A percentile compares a stretch with the other conserved stretches of the same genome.
phyloP scores from a whole-genome alignment of 2,329 filamentous ascomycete species.

The Boeremia exigua region DNA sequence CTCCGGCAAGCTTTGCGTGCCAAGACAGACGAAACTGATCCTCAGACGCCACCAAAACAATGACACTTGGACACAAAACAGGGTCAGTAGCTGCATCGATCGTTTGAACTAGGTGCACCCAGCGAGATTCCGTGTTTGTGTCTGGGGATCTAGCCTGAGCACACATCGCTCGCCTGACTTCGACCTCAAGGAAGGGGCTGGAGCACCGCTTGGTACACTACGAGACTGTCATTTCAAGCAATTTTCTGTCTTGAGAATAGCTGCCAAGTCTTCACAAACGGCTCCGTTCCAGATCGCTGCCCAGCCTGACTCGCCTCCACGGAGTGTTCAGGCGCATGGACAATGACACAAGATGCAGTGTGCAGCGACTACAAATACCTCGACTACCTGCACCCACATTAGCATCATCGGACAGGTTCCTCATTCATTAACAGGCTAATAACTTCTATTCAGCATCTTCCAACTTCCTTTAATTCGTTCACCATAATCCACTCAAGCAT shows the following conservation, averaged over 20 bases:
- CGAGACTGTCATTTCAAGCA: slow-evolving; percentile 24
- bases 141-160: slow-evolving; percentile 17
- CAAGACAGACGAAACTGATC: slow-evolving; percentile 41
- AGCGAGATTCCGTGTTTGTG: slow-evolving; percentile 15
- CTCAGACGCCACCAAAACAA: slow-evolving; percentile 44
- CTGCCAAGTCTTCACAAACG: slow-evolving; percentile 26
- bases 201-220: slow-evolving; percentile 23
- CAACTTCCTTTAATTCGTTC: slow-evolving; percentile 16
- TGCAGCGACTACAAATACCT: slow-evolving; percentile 33
- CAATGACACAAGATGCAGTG: not conserved
- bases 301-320: slow-evolving; percentile 5
- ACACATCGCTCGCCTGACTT: slow-evolving; percentile 4
- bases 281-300: slow-evolving; percentile 16
- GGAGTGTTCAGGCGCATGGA: slow-evolving; percentile 16
- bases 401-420: slow-evolving; percentile 38
- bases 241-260: slow-evolving; percentile 18
- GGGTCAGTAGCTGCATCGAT: slow-evolving; percentile 3
- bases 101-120: slow-evolving; percentile 12
- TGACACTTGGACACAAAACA: slow-evolving; percentile 36
- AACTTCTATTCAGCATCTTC: slow-evolving; percentile 30
- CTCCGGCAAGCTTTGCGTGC: slow-evolving; percentile 32
- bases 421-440: slow-evolving; percentile 35
- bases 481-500: slow-evolving; percentile 9
- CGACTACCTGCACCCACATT: slow-evolving; percentile 14
- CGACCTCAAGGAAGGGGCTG: slow-evolving; percentile 12